A percentile compares a stretch with the other conserved stretches of the same genome.
Conservation (phyloP, 2,329 filamentous ascomycete genomes). For the Trichoderma simmonsii region DNA sequence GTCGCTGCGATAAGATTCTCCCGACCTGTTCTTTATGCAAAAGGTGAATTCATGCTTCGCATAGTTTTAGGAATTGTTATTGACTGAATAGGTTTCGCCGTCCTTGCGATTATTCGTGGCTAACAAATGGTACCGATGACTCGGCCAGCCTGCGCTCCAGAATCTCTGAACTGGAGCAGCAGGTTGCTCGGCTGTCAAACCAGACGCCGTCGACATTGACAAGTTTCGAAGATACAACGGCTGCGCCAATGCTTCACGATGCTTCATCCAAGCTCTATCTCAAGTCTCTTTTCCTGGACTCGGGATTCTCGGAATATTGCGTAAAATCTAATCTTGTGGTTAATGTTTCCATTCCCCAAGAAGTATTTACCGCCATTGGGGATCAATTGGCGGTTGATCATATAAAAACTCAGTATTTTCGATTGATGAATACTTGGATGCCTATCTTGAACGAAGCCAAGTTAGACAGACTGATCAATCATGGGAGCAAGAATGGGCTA, state of each 20-base stretch:
- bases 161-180: not conserved
- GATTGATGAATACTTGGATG: not conserved
- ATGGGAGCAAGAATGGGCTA: not conserved
- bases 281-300: not conserved
- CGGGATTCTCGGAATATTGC: not conserved
- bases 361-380: not conserved
- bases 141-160: not conserved
- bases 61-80: not conserved
- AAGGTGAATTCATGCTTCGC: not conserved
- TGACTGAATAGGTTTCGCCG: not conserved
- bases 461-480: not conserved
- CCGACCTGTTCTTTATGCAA: not conserved
- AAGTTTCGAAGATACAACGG: not conserved
- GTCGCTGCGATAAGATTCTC: not conserved
- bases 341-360: not conserved
- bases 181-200: not conserved
- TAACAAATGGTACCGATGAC: not conserved
- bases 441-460: not conserved
- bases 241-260: not conserved
- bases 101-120: not conserved
- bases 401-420: not conserved
- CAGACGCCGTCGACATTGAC: not conserved
- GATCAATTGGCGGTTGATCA: not conserved
- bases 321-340: not conserved
- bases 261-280: not conserved